Percentiles rank a stretch among this genome's conserved stretches.
Evolutionary conservation across 140 eudicot genomes (phyloP).

Genomic region (Ambrosia hybrid): DNA sequence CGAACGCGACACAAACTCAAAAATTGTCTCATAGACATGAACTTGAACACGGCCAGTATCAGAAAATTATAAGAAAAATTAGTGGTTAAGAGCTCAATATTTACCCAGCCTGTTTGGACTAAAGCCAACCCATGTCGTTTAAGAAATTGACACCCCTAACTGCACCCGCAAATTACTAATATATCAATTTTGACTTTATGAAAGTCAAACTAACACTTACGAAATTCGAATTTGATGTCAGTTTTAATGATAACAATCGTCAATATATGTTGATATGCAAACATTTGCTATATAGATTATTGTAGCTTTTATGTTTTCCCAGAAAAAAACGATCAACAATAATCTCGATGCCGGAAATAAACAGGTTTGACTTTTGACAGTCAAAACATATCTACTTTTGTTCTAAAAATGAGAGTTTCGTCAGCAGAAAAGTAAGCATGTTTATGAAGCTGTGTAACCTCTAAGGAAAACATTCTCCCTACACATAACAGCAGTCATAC

Average conservation of each 20-base stretch:
- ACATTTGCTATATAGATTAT: neutral
- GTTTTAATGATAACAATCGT: neutral
- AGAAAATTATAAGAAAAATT: no score
- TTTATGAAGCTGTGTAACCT: conserved; percentile 2
- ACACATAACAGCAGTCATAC: neutral
- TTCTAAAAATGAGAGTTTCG: neutral
- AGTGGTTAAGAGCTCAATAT: no score
- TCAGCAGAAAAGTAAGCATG: neutral
- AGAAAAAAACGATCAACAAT: neutral
- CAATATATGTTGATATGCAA: neutral
- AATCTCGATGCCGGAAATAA: neutral
- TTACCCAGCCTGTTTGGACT: no score
- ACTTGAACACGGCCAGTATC: neutral
- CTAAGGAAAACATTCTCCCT: neutral
- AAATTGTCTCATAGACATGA: conserved; percentile 2
- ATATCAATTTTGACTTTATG: neutral
- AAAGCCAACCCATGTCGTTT: neutral
- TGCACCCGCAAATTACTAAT: no score
- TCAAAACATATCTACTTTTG: neutral
- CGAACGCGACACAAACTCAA: neutral
- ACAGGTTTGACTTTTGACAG: conserved; percentile 8
- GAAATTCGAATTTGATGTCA: neutral
- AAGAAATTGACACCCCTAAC: neutral
- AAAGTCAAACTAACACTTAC: conserved; percentile 7
- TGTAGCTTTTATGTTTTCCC: neutral